Percentiles rank a stretch among this genome's conserved stretches.
phyloP scores from a whole-genome alignment of 306 rosid species.

The Cyclanthera cordifolia region DNA sequence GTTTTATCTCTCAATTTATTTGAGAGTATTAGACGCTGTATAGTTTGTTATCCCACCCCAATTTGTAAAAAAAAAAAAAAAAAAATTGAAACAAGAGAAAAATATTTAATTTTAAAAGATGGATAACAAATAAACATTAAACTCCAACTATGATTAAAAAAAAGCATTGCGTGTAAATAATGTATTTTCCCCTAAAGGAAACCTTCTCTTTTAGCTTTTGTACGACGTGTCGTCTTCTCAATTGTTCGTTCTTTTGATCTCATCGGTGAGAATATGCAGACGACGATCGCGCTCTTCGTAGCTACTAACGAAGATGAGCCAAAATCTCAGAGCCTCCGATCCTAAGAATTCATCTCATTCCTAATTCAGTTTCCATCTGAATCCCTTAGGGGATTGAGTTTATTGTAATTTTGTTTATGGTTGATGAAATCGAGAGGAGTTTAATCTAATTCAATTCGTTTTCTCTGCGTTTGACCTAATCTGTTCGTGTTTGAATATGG shows the following conservation, averaged over 20 bases:
- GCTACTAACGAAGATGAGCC: constrained; percentile 11
- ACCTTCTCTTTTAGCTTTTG: background rate
- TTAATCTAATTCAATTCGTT: background rate
- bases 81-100: too few species aligned
- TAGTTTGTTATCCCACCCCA: too few species aligned
- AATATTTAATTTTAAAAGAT: too few species aligned
- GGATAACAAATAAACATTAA: too few species aligned
- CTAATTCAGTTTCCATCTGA: background rate
- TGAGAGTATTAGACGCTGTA: too few species aligned
- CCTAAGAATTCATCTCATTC: background rate
- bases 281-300: constrained; percentile 1
- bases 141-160: too few species aligned
- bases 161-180: too few species aligned
- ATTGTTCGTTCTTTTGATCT: constrained; percentile 6
- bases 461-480: background rate
- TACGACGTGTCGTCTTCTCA: background rate
- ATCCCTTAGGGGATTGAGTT: background rate
- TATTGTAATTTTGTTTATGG: background rate
- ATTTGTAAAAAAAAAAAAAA: too few species aligned
- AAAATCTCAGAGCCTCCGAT: background rate
- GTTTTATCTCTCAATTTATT: too few species aligned
- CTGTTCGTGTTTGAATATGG: background rate
- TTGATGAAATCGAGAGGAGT: background rate
- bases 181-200: too few species aligned
- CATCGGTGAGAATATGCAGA: background rate